These are phyloP conservation scores for Peniophora sp. DNA, from an alignment of 1,284 basidiomycete genomes.

Conservation along the genomic window DNA sequence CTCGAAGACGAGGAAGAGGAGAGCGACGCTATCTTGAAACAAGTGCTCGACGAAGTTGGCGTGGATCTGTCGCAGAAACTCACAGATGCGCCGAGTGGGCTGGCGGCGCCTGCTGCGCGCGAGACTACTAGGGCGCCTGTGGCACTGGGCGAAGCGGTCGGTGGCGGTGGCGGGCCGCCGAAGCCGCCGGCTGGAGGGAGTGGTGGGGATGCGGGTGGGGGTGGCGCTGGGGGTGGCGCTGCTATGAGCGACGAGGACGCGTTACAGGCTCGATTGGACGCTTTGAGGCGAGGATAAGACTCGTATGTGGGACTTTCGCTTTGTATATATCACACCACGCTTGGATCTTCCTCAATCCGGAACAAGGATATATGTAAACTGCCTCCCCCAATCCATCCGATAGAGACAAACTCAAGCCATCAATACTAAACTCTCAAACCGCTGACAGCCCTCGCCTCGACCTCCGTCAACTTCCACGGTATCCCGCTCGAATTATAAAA, in stretches of 20 bases:
- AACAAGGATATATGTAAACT: not conserved
- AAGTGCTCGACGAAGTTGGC: conserved; percentile 97
- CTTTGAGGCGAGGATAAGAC: conserved; percentile 55
- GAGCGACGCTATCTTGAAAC: conserved; percentile 90
- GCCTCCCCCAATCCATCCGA: not conserved
- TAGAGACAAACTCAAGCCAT: no score
- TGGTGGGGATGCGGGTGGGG: conserved; percentile 25
- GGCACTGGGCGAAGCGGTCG: conserved; percentile 61
- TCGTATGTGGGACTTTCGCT: not conserved
- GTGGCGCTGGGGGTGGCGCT: conserved; percentile 34
- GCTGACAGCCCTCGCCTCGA: conserved; percentile 70
- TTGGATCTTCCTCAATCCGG: no score
- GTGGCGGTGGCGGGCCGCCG: conserved; percentile 27
- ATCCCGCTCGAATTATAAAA: conserved; percentile 92
- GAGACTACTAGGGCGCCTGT: conserved; percentile 64
- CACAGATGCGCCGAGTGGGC: conserved; percentile 72
- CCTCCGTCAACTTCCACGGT: conserved; percentile 74
- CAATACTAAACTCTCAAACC: conserved; percentile 46
- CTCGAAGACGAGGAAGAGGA: conserved; percentile 92
- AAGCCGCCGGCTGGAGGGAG: conserved; percentile 17
- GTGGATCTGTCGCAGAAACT: conserved; percentile 90
- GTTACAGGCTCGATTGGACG: conserved; percentile 81
- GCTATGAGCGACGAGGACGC: conserved; percentile 76
- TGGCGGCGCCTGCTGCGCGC: conserved; percentile 57
- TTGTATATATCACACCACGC: not conserved